Conservation (phyloP, 352 stramenopile genomes). For the Thalassiosira exigua region DNA sequence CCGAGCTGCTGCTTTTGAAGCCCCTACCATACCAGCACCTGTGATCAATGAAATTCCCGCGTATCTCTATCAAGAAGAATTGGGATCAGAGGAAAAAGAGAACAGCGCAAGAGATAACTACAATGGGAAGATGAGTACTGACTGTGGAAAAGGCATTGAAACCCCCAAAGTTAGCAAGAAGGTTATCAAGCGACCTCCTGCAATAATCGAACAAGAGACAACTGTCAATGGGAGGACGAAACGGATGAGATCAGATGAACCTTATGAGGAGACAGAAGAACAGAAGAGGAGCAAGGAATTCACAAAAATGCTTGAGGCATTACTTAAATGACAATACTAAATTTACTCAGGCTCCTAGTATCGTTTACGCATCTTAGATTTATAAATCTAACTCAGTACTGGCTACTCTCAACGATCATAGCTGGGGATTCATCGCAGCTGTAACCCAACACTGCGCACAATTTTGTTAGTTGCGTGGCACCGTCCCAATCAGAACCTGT, state of each 20-base stretch:
- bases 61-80: conserved; percentile 20
- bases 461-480: conserved; percentile 16
- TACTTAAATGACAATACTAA: conserved; percentile 29
- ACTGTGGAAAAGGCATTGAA: too few relatives aligned
- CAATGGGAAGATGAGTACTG: neutral
- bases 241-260: conserved; percentile 18
- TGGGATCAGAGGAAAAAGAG: conserved; percentile 25
- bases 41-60: conserved; percentile 22
- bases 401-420: conserved; percentile 21
- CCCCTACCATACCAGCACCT: neutral
- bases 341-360: too few relatives aligned
- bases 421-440: conserved; percentile 16
- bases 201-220: conserved; percentile 22
- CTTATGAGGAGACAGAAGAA: conserved; percentile 31
- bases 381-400: neutral
- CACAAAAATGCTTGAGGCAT: conserved; percentile 44
- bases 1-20: conserved; percentile 14
- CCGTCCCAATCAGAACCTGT: conserved; percentile 13
- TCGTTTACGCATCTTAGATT: too few relatives aligned
- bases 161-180: neutral
- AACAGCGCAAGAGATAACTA: neutral
- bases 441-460: conserved; percentile 29
- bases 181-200: conserved; percentile 13
- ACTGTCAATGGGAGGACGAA: conserved; percentile 22
- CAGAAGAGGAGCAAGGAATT: conserved; percentile 50